These are phyloP conservation scores for Alternaria triticimaculans DNA, from an alignment of 2,329 filamentous ascomycete genomes.

Conservation along the genomic window DNA sequence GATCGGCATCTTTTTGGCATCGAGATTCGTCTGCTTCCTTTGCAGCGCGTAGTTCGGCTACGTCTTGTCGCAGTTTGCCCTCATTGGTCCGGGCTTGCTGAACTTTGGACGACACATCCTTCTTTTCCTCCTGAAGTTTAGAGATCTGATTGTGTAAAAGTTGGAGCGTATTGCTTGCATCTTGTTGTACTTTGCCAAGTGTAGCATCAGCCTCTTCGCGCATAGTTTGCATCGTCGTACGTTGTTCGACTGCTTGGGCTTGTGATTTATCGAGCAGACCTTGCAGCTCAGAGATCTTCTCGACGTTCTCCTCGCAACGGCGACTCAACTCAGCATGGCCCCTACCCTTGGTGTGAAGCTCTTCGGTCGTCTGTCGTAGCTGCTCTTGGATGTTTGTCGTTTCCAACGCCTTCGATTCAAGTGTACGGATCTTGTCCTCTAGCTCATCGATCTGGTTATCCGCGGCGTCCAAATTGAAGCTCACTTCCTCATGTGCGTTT, in stretches of 20 bases:
- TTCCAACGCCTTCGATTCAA: conserved; percentile 9
- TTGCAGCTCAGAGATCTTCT: conserved; percentile 7
- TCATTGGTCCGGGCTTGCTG: conserved; percentile 16
- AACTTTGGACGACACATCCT: conserved; percentile 12
- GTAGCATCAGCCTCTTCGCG: conserved; percentile 16
- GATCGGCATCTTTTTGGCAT: not conserved
- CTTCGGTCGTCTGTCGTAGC: conserved; percentile 9
- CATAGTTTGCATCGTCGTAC: conserved; percentile 13
- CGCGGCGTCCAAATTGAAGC: conserved; percentile 12
- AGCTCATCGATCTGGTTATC: conserved; percentile 10
- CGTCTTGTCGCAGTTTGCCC: conserved; percentile 13
- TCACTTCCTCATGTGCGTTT: not conserved
- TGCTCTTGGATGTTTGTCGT: conserved; percentile 14
- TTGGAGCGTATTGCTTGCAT: conserved; percentile 11
- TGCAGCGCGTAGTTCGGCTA: conserved; percentile 10
- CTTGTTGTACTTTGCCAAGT: conserved; percentile 5
- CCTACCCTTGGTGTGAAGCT: conserved; percentile 3
- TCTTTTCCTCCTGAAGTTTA: conserved; percentile 18
- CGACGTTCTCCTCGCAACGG: not conserved
- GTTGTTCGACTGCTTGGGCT: conserved; percentile 15
- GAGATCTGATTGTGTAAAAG: conserved; percentile 1
- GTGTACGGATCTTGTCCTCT: conserved; percentile 1
- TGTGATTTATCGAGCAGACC: conserved; percentile 9
- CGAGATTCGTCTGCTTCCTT: conserved; percentile 13
- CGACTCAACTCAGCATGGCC: conserved; percentile 7